These are phyloP conservation scores for Cladophialophora bantiana DNA, from an alignment of 2,329 filamentous ascomycete species.

Conservation along the genomic window DNA sequence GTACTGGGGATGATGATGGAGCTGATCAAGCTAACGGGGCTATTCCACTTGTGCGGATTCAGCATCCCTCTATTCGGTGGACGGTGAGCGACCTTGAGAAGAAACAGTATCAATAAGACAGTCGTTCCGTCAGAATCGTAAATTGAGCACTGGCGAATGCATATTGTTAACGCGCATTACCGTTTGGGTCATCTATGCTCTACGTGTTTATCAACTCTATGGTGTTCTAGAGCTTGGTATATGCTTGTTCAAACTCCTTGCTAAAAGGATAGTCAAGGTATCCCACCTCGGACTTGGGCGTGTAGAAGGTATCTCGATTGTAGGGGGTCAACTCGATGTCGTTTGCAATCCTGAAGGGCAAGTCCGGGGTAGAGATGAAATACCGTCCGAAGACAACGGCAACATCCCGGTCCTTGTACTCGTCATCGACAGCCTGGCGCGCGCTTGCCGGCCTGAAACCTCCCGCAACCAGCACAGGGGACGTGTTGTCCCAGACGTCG, in stretches of 20 bases:
- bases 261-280: constrained; percentile 31
- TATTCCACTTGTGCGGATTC: neutral
- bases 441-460: constrained; percentile 61
- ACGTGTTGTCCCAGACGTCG: constrained; percentile 56
- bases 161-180: constrained; percentile 9
- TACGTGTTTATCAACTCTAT: neutral
- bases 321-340: constrained; percentile 39
- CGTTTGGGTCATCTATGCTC: neutral
- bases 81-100: neutral
- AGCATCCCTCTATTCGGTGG: neutral
- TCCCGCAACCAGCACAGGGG: constrained; percentile 64
- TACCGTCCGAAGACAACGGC: constrained; percentile 57
- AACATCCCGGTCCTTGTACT: constrained; percentile 53
- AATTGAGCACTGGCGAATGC: constrained; percentile 6
- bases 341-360: constrained; percentile 54
- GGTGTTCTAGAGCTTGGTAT: constrained; percentile 9
- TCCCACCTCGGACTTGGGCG: constrained; percentile 25
- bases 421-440: constrained; percentile 56
- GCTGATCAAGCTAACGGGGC: neutral
- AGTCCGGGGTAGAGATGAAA: constrained; percentile 59
- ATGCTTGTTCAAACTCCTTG: constrained; percentile 22
- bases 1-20: neutral
- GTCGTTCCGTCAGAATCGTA: neutral
- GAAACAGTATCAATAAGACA: neutral
- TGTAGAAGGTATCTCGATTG: constrained; percentile 34